These are phyloP conservation scores for Oryza rufipogon DNA, from an alignment of 176 grass and related monocot genomes.

Conservation along the genomic window DNA sequence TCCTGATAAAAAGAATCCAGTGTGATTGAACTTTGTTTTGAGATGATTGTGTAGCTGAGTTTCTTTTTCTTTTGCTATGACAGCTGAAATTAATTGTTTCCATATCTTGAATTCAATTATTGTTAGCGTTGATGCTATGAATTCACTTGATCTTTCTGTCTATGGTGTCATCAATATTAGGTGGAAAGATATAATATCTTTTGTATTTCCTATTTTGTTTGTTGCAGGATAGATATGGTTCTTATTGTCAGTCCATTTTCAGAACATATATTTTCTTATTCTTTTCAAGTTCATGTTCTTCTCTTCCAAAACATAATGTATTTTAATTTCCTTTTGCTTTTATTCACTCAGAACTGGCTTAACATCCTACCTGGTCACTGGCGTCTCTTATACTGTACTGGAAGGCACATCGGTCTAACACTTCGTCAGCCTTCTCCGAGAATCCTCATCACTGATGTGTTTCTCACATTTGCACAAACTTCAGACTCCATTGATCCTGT, in stretches of 20 bases:
- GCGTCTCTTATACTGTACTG: conserved; percentile 86
- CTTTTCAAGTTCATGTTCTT: conserved; percentile 12
- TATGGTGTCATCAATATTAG: neutral
- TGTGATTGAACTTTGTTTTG: conserved; percentile 33
- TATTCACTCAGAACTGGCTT: conserved; percentile 70
- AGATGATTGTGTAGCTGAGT: neutral
- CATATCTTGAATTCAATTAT: conserved; percentile 26
- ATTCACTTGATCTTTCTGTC: conserved; percentile 22
- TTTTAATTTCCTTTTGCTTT: conserved; percentile 33
- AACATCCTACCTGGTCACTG: conserved; percentile 70
- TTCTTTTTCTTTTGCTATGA: neutral
- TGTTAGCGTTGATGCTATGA: conserved; percentile 8
- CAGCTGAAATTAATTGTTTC: neutral
- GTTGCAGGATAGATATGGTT: conserved; percentile 20
- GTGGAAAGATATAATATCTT: neutral
- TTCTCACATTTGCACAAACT: conserved; percentile 55
- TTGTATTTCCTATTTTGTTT: conserved; percentile 21
- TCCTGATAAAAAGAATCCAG: conserved; percentile 33
- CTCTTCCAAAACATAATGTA: conserved; percentile 22
- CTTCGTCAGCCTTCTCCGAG: conserved; percentile 74
- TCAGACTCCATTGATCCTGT: conserved; percentile 30
- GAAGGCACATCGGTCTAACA: conserved; percentile 87
- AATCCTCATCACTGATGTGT: conserved; percentile 67
- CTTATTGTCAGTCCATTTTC: neutral
- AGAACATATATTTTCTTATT: conserved; percentile 6